Percentiles rank a stretch among this genome's conserved stretches.
phyloP scores from a whole-genome alignment of 164 flowering plant genomes.

The Umbilicus rupestris region DNA sequence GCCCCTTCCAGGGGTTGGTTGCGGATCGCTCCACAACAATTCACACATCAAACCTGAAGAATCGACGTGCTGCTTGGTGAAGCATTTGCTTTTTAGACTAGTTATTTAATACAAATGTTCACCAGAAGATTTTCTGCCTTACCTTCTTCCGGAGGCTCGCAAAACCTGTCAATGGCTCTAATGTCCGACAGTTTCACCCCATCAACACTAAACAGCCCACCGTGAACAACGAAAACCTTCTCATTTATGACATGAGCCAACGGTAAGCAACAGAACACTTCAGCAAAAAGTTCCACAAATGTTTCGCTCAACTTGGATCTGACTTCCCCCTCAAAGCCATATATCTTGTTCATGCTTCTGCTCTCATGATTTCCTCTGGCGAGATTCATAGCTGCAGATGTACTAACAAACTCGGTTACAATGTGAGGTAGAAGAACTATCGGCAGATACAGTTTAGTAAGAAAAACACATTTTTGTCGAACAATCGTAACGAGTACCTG shows the following conservation, averaged over 20 bases:
- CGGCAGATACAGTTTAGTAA: not conserved
- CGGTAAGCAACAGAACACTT: constrained; percentile 92
- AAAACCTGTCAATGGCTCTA: constrained; percentile 75
- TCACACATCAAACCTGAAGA: constrained; percentile 91
- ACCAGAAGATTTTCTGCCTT: not conserved
- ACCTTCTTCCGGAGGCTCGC: constrained; percentile 99
- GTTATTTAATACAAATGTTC: not conserved
- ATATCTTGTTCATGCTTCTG: constrained; percentile 97
- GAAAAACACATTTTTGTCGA: not conserved
- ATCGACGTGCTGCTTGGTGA: not conserved
- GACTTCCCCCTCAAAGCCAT: constrained; percentile 99
- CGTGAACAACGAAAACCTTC: constrained; percentile 91
- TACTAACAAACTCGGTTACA: not conserved
- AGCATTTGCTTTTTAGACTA: not conserved
- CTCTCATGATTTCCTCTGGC: constrained; percentile 98
- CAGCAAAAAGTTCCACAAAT: constrained; percentile 92
- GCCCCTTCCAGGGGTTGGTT: constrained; percentile 89
- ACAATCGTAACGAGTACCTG: constrained; percentile 39
- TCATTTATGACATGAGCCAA: constrained; percentile 83
- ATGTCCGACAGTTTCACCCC: constrained; percentile 96
- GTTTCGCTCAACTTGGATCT: constrained; percentile 78
- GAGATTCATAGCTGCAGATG: constrained; percentile 70
- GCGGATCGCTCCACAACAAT: constrained; percentile 99
- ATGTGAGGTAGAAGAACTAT: not conserved
- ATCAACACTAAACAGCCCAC: constrained; percentile 96